Percentiles rank a stretch among this genome's conserved stretches.
phyloP scores from a whole-genome alignment of 306 rosid species.

The Betula pendula region DNA sequence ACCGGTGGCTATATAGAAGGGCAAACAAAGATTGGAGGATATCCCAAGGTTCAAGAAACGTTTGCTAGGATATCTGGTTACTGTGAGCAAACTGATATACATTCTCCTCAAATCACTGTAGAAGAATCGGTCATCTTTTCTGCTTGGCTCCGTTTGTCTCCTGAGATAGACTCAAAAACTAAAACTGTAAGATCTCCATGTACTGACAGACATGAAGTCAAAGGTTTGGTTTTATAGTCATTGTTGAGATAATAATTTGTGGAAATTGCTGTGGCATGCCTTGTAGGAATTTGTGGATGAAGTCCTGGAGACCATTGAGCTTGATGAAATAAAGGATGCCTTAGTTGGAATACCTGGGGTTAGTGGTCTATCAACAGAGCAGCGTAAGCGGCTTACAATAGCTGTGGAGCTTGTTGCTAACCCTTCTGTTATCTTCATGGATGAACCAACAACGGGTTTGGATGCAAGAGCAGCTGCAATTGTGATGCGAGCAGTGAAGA shows the following conservation, averaged over 20 bases:
- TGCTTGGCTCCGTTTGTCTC: constrained; percentile 9
- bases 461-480: constrained; percentile 66
- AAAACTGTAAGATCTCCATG: not conserved
- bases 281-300: constrained; percentile 55
- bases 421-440: constrained; percentile 68
- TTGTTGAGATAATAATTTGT: not conserved
- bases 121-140: constrained; percentile 9
- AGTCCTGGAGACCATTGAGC: constrained; percentile 60
- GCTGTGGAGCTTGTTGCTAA: constrained; percentile 66
- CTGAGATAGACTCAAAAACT: constrained; percentile 9
- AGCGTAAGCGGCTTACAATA: constrained; percentile 59
- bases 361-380: constrained; percentile 65
- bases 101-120: constrained; percentile 8
- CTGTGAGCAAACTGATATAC: constrained; percentile 7
- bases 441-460: constrained; percentile 66
- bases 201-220: not conserved
- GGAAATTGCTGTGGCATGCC: not conserved
- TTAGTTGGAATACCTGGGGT: constrained; percentile 51
- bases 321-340: constrained; percentile 50
- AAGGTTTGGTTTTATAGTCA: not conserved
- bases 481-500: constrained; percentile 67
- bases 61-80: constrained; percentile 11
- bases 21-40: constrained; percentile 6
- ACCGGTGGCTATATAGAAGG: not conserved
- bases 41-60: constrained; percentile 1